These are phyloP conservation scores for Boletus rex-veris DNA, from an alignment of 768 basidiomycete species.

Conservation along the genomic window DNA sequence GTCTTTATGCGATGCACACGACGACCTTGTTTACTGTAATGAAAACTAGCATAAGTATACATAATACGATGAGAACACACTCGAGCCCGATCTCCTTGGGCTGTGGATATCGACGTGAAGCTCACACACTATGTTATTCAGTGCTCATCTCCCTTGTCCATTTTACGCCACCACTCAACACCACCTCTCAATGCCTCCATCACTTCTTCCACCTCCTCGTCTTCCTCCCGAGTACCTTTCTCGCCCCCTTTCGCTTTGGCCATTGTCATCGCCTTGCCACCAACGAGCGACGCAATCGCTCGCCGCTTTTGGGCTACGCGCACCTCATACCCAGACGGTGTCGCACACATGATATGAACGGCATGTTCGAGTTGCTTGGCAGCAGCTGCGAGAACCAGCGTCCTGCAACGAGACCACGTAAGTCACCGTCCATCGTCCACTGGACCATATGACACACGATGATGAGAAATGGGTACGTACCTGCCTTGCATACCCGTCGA, in stretches of 20 bases:
- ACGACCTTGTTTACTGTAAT: too few species aligned
- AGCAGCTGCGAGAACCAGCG: constrained; percentile 37
- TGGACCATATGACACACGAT: too few species aligned
- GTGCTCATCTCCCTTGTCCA: background rate
- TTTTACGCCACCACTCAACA: constrained; percentile 5
- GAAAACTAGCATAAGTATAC: too few species aligned
- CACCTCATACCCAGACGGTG: constrained; percentile 45
- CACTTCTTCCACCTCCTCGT: constrained; percentile 12
- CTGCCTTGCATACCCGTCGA: constrained; percentile 20
- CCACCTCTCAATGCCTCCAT: constrained; percentile 6
- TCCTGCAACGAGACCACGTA: constrained; percentile 28
- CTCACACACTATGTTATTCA: too few species aligned
- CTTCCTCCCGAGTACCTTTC: background rate
- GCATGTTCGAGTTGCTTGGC: constrained; percentile 49
- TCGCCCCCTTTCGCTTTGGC: background rate
- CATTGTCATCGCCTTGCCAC: background rate
- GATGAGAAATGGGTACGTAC: constrained; percentile 11
- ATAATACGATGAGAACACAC: too few species aligned
- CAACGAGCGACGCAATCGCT: constrained; percentile 34
- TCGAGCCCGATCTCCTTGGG: too few species aligned
- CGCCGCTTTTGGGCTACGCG: constrained; percentile 34
- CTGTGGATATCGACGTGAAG: too few species aligned
- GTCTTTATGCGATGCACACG: background rate
- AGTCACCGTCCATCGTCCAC: background rate
- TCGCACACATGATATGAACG: constrained; percentile 48